Evolutionary conservation across 208 protist genomes (phyloP).

Genomic region (Crithidia expoeki): DNA sequence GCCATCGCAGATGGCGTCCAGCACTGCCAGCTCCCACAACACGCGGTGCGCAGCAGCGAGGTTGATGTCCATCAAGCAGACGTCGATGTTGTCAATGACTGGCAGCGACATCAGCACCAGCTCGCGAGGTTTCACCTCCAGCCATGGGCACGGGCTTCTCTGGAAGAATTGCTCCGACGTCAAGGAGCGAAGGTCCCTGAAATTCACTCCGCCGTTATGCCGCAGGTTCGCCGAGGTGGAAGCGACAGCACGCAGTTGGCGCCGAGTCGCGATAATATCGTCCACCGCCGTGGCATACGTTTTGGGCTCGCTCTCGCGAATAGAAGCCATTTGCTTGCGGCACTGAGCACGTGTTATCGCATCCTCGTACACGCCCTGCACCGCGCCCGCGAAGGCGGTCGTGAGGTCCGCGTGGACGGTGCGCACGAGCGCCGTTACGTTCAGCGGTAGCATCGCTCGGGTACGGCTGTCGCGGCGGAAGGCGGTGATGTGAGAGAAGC

Average conservation of each 20-base stretch:
- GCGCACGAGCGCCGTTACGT: slow-evolving; percentile 19
- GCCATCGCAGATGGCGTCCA: slow-evolving; percentile 24
- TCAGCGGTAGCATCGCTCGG: slow-evolving; percentile 27
- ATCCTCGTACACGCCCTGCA: slow-evolving; percentile 21
- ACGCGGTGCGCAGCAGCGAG: slow-evolving; percentile 22
- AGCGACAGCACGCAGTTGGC: background rate
- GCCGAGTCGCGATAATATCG: slow-evolving; percentile 4
- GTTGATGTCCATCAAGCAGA: slow-evolving; percentile 15
- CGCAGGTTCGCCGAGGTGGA: background rate
- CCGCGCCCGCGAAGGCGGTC: slow-evolving; percentile 24
- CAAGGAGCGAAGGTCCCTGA: background rate
- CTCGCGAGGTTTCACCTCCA: slow-evolving; percentile 14
- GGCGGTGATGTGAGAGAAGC: slow-evolving; percentile 26
- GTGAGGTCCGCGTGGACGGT: slow-evolving; percentile 16
- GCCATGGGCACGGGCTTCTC: slow-evolving; percentile 15
- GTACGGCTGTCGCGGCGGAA: slow-evolving; percentile 29
- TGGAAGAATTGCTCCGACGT: background rate
- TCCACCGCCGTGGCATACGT: slow-evolving; percentile 1
- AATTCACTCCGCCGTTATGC: too few relatives aligned
- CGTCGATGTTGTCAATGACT: slow-evolving; percentile 10
- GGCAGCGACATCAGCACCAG: slow-evolving; percentile 19
- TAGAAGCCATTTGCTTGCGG: background rate
- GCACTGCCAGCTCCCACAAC: slow-evolving; percentile 35
- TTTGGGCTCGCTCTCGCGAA: slow-evolving; percentile 11
- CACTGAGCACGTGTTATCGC: slow-evolving; percentile 7